Percentiles rank a stretch among this genome's conserved stretches.
Evolutionary conservation across 106 monocot species (phyloP).

Genomic region (Hemerocallis citrina): DNA sequence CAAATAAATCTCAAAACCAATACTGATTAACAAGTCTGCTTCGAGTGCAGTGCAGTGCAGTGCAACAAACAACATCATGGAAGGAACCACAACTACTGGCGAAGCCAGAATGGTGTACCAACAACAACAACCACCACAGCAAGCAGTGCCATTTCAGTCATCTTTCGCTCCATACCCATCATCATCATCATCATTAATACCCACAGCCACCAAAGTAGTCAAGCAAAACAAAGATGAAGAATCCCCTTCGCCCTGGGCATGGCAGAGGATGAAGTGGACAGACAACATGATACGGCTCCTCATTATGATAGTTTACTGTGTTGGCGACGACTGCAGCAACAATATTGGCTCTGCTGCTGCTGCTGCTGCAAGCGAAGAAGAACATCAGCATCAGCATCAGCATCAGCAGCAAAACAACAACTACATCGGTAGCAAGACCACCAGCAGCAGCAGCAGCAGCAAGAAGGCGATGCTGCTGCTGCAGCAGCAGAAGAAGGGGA

Average conservation of each 20-base stretch:
- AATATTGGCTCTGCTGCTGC: not conserved
- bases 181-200: too few species aligned
- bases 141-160: too few species aligned
- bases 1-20: too few species aligned
- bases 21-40: too few species aligned
- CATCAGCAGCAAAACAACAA: constrained; percentile 1
- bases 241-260: constrained; percentile 46
- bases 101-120: too few species aligned
- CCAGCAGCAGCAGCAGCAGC: not conserved
- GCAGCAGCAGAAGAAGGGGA: constrained; percentile 81
- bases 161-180: too few species aligned
- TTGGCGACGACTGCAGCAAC: constrained; percentile 44
- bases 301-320: constrained; percentile 64
- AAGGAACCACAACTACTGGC: too few species aligned
- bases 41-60: too few species aligned
- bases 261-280: constrained; percentile 98
- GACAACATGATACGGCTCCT: constrained; percentile 82
- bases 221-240: too few species aligned
- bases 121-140: too few species aligned
- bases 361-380: constrained; percentile 5
- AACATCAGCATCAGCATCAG: not conserved
- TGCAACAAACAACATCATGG: too few species aligned
- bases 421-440: not conserved
- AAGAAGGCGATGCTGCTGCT: constrained; percentile 9
- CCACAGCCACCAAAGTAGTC: too few species aligned